Base-by-base conservation (phyloP, 495 filamentous ascomycete species). In the Penicillium herquei region DNA sequence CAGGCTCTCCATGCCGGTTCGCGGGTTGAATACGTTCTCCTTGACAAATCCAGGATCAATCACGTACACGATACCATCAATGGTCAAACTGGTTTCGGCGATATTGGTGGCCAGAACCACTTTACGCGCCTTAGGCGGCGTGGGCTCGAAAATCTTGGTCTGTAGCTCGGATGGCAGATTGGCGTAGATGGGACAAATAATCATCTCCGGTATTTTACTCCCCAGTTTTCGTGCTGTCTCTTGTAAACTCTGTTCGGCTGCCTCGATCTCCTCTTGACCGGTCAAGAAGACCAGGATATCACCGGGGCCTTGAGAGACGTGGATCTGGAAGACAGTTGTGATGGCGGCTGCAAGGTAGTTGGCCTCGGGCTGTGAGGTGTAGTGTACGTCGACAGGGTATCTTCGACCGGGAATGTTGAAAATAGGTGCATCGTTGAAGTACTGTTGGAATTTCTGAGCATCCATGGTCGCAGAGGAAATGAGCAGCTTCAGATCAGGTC, bases 391-490 rank as follows among this genome's bases (percentile, higher is more conserved):
- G 12, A 98, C 92, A 4, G 90, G 88, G 70, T 91, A 96, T 33
- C 87, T 82, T 51, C 94, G 87, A 18, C 94, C 94, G 10, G 95
- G 95, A 45, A 98, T 89, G 65, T 96, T 94, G 76, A 97, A 96
- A 55, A 98, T 97, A 9, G 95, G 93, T 3, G 89, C 89, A 66
- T 95, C 88, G 70, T 98, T 91, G 60, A 96, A 97, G 68, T 96
- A 98, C 39, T 85, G 78, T 13, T 89, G 85, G 63, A 98, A 97
- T 65, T 96, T 95, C 66, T 94, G 84, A 5, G 94, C 92, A 65
- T 98, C 91, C 79, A 98, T 90, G 0, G 94, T 98, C 1, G 95
- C 94, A 0, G 91, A 96, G 18, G 91, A 95, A 48, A 98, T 96
- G 18, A 98, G 78, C 6, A 98, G 73, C 71, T 95, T 96, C 45